These are phyloP conservation scores for Breynia disticha DNA, from an alignment of 441 rosid genomes.

Conservation along the genomic window DNA sequence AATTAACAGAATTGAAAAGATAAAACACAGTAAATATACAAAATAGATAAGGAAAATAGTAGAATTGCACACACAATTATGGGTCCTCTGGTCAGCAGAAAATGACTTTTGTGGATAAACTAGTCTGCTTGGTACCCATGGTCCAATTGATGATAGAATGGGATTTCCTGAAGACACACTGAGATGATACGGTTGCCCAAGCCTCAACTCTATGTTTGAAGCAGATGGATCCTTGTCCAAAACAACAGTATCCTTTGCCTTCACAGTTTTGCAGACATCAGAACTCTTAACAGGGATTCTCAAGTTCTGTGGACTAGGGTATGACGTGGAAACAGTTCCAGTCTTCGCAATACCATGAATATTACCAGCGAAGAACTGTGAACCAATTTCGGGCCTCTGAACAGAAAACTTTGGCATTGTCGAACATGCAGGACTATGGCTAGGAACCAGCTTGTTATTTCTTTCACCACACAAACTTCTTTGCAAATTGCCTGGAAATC, in stretches of 20 bases:
- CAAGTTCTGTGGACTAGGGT: slow-evolving; percentile 17
- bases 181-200: slow-evolving; percentile 47
- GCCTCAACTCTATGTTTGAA: slow-evolving; percentile 45
- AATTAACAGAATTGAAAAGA: slow-evolving; percentile 6
- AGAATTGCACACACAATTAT: slow-evolving; percentile 24
- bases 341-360: slow-evolving; percentile 20
- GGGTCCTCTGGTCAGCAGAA: slow-evolving; percentile 22
- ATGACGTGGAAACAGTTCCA: slow-evolving; percentile 14
- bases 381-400: slow-evolving; percentile 21
- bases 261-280: slow-evolving; percentile 15
- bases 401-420: slow-evolving; percentile 18
- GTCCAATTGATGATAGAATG: slow-evolving; percentile 18
- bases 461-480: slow-evolving; percentile 15
- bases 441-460: slow-evolving; percentile 18
- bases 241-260: slow-evolving; percentile 12
- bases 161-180: slow-evolving; percentile 23
- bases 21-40: slow-evolving; percentile 8
- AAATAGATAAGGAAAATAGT: slow-evolving; percentile 7
- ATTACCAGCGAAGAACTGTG: slow-evolving; percentile 18
- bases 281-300: slow-evolving; percentile 15
- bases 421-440: slow-evolving; percentile 19
- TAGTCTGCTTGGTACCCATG: slow-evolving; percentile 15
- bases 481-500: slow-evolving; percentile 17
- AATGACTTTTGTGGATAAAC: slow-evolving; percentile 17
- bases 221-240: slow-evolving; percentile 21